phyloP scores from a whole-genome alignment of 345 rosid genomes.

The Raphanus raphanistrum region DNA sequence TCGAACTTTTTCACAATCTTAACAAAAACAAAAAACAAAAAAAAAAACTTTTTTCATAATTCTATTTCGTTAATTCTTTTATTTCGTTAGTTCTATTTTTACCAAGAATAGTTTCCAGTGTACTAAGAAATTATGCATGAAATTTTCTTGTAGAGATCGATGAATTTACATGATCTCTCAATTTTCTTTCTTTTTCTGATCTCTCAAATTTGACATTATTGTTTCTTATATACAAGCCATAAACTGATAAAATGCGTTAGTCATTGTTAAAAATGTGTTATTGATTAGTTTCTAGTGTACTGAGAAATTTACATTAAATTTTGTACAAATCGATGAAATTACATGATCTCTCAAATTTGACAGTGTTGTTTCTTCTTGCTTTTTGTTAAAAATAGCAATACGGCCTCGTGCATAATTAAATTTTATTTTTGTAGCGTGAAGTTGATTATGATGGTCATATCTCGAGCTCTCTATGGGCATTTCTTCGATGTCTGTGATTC shows the following conservation, averaged over 20 bases:
- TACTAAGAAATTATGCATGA: neutral
- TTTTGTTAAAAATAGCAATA: neutral
- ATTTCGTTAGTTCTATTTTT: neutral
- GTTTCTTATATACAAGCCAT: no score
- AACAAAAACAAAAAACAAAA: no score
- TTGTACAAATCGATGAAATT: neutral
- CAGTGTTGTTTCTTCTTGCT: neutral
- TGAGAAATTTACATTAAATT: neutral
- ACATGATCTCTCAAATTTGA: neutral
- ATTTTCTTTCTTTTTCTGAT: neutral
- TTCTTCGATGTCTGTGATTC: neutral
- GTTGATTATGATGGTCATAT: neutral
- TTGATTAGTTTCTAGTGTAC: neutral
- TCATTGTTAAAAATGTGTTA: neutral
- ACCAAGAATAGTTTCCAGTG: neutral
- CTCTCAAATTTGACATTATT: neutral
- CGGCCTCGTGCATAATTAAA: neutral
- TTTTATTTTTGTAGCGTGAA: neutral
- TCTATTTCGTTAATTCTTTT: neutral
- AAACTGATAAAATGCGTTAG: neutral
- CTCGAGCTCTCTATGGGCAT: neutral
- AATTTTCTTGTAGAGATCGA: neutral
- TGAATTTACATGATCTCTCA: neutral
- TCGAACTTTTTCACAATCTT: neutral
- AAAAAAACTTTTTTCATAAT: neutral